These are phyloP conservation scores for Lathyrus aphaca DNA, from an alignment of 306 rosid species.

Conservation along the genomic window DNA sequence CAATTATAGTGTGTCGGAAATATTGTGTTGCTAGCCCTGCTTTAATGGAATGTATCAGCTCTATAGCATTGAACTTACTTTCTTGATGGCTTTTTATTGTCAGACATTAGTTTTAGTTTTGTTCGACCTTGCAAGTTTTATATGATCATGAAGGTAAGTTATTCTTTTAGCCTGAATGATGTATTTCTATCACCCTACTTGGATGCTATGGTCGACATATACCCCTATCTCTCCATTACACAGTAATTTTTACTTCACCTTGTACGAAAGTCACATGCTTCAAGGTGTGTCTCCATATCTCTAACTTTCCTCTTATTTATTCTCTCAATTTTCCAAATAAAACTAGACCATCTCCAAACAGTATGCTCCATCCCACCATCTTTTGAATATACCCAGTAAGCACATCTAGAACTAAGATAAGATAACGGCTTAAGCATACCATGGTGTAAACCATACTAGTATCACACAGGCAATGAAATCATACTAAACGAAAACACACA, in stretches of 20 bases:
- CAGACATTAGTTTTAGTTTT: not conserved
- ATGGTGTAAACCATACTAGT: not conserved
- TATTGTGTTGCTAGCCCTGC: no score
- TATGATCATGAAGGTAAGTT: not conserved
- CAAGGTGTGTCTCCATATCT: not conserved
- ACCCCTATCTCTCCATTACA: not conserved
- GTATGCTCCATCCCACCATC: not conserved
- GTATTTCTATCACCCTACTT: not conserved
- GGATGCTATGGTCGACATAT: not conserved
- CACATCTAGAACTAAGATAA: not conserved
- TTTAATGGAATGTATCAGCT: not conserved
- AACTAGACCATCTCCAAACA: not conserved
- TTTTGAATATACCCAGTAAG: not conserved
- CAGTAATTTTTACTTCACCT: not conserved
- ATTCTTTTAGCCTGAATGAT: not conserved
- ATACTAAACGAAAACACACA: constrained; percentile 1
- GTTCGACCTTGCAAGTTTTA: not conserved
- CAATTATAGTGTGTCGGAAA: no score
- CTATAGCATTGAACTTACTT: not conserved
- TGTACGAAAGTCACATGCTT: not conserved
- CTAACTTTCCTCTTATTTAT: not conserved
- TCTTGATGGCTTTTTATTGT: not conserved
- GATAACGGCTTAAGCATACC: not conserved
- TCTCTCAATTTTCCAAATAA: not conserved
- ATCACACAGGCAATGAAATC: not conserved